These are phyloP conservation scores for Heimioporus sp. DNA, from an alignment of 768 basidiomycete species.

Conservation along the genomic window DNA sequence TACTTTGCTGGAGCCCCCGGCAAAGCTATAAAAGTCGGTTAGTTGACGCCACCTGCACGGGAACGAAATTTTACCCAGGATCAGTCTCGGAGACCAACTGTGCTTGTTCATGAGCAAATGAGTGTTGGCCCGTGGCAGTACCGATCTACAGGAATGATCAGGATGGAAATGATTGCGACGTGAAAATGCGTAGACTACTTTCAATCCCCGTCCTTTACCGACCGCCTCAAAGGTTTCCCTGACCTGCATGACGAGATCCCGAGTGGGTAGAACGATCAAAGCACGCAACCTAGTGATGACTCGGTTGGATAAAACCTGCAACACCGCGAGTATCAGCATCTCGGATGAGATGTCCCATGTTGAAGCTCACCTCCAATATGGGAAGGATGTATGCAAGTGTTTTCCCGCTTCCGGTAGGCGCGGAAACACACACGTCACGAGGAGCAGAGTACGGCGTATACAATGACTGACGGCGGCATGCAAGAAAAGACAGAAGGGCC, in stretches of 20 bases:
- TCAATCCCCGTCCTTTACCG: constrained; percentile 81
- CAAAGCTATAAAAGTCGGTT: constrained; percentile 44
- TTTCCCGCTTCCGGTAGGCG: constrained; percentile 97
- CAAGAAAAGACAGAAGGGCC: constrained; percentile 76
- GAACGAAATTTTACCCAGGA: constrained; percentile 40
- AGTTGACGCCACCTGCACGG: not conserved
- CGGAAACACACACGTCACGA: constrained; percentile 88
- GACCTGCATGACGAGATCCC: constrained; percentile 91
- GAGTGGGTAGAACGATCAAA: constrained; percentile 87
- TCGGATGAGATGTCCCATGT: not conserved
- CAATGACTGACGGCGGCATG: constrained; percentile 48
- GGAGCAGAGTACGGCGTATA: constrained; percentile 67
- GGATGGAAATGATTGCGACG: not conserved
- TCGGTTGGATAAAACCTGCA: constrained; percentile 66
- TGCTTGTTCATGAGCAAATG: constrained; percentile 88
- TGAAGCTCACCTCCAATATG: constrained; percentile 69
- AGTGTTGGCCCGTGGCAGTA: constrained; percentile 89
- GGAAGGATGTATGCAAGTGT: constrained; percentile 96
- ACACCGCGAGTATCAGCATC: not conserved
- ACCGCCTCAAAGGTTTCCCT: constrained; percentile 87
- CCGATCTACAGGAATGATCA: constrained; percentile 47
- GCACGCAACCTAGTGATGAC: constrained; percentile 84
- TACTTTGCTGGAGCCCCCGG: constrained; percentile 86
- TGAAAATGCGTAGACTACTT: constrained; percentile 43
- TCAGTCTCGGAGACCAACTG: constrained; percentile 67